Conservation (phyloP, 148 eudicot genomes). For the Pouteria glomerata region DNA sequence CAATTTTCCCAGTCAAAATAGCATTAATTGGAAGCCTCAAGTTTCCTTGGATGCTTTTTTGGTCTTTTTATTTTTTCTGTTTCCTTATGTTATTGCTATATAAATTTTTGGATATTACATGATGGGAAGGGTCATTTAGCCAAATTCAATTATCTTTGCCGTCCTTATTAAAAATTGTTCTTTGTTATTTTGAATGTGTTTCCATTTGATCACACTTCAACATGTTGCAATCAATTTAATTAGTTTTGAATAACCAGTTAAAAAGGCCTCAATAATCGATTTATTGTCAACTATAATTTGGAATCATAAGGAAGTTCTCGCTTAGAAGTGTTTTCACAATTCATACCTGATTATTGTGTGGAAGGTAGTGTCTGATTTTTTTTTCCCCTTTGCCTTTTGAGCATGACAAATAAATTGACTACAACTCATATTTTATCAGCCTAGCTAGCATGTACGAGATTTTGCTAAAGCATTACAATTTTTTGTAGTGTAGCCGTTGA, state of each 20-base stretch:
- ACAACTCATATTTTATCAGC: not conserved
- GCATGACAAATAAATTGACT: not conserved
- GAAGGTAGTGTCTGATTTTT: not conserved
- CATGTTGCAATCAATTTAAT: not conserved
- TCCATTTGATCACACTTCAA: not conserved
- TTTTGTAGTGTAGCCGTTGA: constrained; percentile 68
- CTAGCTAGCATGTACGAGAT: constrained; percentile 6
- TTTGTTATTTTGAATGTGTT: too few relatives aligned
- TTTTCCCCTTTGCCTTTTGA: not conserved
- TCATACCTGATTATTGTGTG: not conserved
- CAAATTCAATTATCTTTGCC: too few relatives aligned
- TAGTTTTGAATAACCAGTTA: not conserved
- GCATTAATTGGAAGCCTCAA: not conserved
- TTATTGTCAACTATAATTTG: not conserved
- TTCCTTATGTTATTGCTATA: too few relatives aligned
- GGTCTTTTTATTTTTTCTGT: not conserved
- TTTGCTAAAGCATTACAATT: constrained; percentile 24
- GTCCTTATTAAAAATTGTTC: too few relatives aligned
- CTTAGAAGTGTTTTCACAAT: not conserved
- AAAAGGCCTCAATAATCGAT: not conserved
- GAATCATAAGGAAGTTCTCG: not conserved
- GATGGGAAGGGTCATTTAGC: too few relatives aligned
- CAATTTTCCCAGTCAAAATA: not conserved
- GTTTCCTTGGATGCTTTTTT: not conserved
- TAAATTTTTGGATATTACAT: too few relatives aligned